Percentiles rank a stretch among this genome's conserved stretches.
These are phyloP conservation scores for Isatis tinctoria DNA, from an alignment of 345 rosid species.

Conservation along the genomic window DNA sequence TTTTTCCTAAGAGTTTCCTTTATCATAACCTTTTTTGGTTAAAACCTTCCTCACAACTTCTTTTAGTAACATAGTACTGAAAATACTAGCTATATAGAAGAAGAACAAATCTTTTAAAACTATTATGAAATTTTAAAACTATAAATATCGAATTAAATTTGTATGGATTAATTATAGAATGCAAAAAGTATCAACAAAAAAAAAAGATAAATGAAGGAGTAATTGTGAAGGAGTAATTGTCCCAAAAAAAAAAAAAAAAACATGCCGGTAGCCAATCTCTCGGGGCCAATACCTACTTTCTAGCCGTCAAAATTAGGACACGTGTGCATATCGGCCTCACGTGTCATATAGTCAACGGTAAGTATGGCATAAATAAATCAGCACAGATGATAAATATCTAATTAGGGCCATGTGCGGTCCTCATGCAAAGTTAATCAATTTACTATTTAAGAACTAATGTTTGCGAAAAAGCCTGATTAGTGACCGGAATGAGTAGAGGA, in stretches of 20 bases:
- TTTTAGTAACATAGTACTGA: too few species aligned
- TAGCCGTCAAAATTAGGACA: constrained; percentile 21
- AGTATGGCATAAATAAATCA: background rate
- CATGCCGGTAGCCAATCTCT: background rate
- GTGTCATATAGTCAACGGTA: constrained; percentile 31
- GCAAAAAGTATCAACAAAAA: background rate
- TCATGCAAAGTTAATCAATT: constrained; percentile 11
- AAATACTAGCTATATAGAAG: too few species aligned
- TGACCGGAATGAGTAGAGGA: background rate
- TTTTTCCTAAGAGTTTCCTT: too few species aligned
- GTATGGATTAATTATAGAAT: background rate
- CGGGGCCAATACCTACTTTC: background rate
- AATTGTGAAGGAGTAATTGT: background rate
- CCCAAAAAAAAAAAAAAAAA: background rate
- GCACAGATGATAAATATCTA: background rate
- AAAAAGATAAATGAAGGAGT: background rate
- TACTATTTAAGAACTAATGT: background rate
- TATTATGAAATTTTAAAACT: background rate
- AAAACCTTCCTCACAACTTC: background rate
- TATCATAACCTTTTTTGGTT: too few species aligned
- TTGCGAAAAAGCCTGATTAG: constrained; percentile 11
- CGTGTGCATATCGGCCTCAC: constrained; percentile 18
- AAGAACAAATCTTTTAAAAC: too few species aligned
- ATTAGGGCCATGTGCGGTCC: constrained; percentile 7
- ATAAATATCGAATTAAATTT: background rate